Percentiles rank a stretch among this genome's conserved stretches.
These are phyloP conservation scores for Danielia reshetovae DNA, from an alignment of 805 yeast genomes.

Conservation along the genomic window DNA sequence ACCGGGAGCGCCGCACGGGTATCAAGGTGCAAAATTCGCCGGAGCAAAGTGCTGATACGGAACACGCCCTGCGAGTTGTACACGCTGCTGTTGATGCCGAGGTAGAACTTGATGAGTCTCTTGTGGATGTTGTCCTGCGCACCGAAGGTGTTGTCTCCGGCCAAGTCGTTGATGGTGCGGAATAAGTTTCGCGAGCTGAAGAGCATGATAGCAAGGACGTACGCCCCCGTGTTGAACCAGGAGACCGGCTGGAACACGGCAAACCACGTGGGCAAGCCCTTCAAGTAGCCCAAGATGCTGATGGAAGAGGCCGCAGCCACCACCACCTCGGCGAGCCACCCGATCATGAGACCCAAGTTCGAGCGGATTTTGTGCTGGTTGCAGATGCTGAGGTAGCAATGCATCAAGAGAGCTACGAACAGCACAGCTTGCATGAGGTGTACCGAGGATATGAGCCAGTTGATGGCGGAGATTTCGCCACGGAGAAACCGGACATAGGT, in stretches of 20 bases:
- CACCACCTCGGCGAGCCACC: slow-evolving; percentile 30
- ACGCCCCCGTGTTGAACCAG: slow-evolving; percentile 19
- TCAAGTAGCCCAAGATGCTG: slow-evolving; percentile 17
- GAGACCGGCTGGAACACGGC: slow-evolving; percentile 26
- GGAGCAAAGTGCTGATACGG: slow-evolving; percentile 7
- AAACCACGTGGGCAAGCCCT: slow-evolving; percentile 21
- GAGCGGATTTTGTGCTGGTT: slow-evolving; percentile 34
- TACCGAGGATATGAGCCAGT: slow-evolving; percentile 3
- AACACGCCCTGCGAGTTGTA: slow-evolving; percentile 13
- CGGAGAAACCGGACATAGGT: slow-evolving; percentile 8
- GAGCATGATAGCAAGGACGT: slow-evolving; percentile 21
- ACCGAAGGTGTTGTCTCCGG: slow-evolving; percentile 21
- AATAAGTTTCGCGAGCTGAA: slow-evolving; percentile 30
- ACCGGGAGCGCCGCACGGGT: slow-evolving; percentile 10
- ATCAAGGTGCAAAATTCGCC: slow-evolving; percentile 8
- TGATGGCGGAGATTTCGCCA: slow-evolving; percentile 3
- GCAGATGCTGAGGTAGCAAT: slow-evolving; percentile 26
- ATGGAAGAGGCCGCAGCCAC: slow-evolving; percentile 27
- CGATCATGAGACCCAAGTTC: slow-evolving; percentile 30
- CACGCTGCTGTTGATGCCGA: slow-evolving; percentile 22
- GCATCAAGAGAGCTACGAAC: slow-evolving; percentile 12
- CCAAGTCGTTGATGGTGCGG: slow-evolving; percentile 24
- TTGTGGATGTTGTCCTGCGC: slow-evolving; percentile 19
- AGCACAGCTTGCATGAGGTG: slow-evolving; percentile 3
- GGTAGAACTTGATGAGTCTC: slow-evolving; percentile 26